Evolutionary conservation across 169 alveolate species (phyloP).

Genomic region (Cryptosporidium ubiquitum): DNA sequence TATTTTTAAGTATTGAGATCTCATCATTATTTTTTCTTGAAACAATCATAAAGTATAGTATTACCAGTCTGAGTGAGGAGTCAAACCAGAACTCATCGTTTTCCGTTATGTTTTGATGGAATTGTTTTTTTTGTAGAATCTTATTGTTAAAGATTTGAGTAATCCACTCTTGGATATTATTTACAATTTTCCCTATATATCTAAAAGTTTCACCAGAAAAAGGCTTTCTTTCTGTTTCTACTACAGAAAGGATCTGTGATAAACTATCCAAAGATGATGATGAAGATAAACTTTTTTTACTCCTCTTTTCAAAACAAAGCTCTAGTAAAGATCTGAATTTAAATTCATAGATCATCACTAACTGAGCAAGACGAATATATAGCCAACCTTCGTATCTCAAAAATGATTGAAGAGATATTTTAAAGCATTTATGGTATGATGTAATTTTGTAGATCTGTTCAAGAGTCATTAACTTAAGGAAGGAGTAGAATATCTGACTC

Average conservation of each 20-base stretch:
- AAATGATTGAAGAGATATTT: slow-evolving; percentile 14
- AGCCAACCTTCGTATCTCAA: slow-evolving; percentile 61
- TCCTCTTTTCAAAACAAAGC: not conserved
- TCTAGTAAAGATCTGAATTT: slow-evolving; percentile 21
- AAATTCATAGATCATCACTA: slow-evolving; percentile 13
- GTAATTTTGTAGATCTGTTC: slow-evolving; percentile 14
- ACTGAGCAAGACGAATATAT: slow-evolving; percentile 48
- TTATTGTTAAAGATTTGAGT: not conserved
- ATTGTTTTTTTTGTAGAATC: not conserved
- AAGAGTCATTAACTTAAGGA: slow-evolving; percentile 2
- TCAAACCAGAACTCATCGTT: slow-evolving; percentile 71
- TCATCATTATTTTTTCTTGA: not conserved
- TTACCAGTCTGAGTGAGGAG: slow-evolving; percentile 16
- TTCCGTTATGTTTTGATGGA: slow-evolving; percentile 12
- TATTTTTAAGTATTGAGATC: slow-evolving; percentile 6
- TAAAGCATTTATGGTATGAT: not conserved
- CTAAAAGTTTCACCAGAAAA: not conserved
- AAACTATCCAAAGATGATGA: not conserved
- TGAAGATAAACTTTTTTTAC: not conserved
- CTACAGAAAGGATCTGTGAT: not conserved
- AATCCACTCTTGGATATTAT: slow-evolving; percentile 25
- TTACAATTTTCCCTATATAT: slow-evolving; percentile 13
- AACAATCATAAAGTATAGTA: slow-evolving; percentile 14
- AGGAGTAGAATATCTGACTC: slow-evolving; percentile 5
- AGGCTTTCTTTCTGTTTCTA: not conserved